Base-by-base conservation (phyloP, 1,284 basidiomycete genomes). In the Ustilago crameri region DNA sequence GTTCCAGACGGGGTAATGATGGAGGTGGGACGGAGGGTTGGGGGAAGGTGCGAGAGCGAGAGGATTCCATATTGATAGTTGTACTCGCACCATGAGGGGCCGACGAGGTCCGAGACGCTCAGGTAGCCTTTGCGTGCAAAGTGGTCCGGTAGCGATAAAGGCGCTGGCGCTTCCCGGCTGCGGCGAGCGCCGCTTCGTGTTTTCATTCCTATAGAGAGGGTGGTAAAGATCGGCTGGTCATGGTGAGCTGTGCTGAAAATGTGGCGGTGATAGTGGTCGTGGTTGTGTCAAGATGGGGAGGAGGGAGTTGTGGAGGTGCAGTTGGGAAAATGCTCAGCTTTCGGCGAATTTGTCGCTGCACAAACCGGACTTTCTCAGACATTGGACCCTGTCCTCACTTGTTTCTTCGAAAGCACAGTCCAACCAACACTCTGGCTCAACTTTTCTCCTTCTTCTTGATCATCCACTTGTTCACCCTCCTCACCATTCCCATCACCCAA, bases 51-150 rank as follows among this genome's bases (percentile, higher is more conserved):
- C 1, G 65, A 69, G 35, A 74, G 62, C 22, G 67, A 66, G 15
- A 80, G 66, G 15, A 80, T 62, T 15, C 60, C 54, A 54, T 82
- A 82, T 49, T 67, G 71, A 27, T 64, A 77, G 41, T 62, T 64
- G 57, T 75, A 77, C 48, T 82, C 80, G 61, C 80, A 82, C 78
- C 78, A 82, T 0, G 76, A 64, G 3, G 78, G 78, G 5, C 71
- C 69, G 37, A 81, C 74, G 9, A 81, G 60, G 24, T 82, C 80
- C 1, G 78, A 73, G n/a, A 82, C 80, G 20, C 68, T 74, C 20
- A 81, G 65, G 12, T 64, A 54, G 30, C 59, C 60, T 58, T 75
- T 72, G 30, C 65, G 71, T 5, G 41, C 15, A 23, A 74, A 60
- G 46, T 76, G 64, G 38, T 73, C 66, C 2, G 59, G 50, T 22